Base-by-base conservation (phyloP, 2,329 filamentous ascomycete genomes). In the Stemphylium lycopersici region DNA sequence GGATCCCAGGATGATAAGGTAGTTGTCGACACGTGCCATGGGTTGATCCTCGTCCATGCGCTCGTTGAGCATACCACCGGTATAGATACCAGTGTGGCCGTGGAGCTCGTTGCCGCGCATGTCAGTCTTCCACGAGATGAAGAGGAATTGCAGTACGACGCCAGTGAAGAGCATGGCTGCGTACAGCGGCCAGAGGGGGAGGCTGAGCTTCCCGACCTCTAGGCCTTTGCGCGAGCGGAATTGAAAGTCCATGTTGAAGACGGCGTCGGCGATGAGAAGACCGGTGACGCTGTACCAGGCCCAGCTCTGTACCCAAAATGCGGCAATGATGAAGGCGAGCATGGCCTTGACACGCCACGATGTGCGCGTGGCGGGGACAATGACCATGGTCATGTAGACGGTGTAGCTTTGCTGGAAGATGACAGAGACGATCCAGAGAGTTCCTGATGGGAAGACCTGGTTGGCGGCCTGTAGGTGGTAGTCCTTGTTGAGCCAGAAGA, bases 251-350 rank as follows among this genome's bases (percentile, higher is more conserved):
- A 79, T 78, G 57, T 79, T 77, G 48, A 76, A 65, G 12, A 77
- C 72, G 13, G 73, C 67, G 48, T 80, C 79, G 5, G 76, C 72
- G 22, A 80, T 60, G 6, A 96, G 67, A 0, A 80, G 69, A 4
- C 76, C 77, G 1, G 76, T 74, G 36, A 80, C 71, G 13, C 76
- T 75, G 56, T 77, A 80, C 78, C 77, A 80, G 0, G 78, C 78
- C 76, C 78, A 80, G 8, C 71, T 76, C 58, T 80, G 76, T 5
- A 79, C 76, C 79, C 79, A 80, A 70, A 76, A 81, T 1, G 78
- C 78, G 3, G 76, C 74, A 26, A 76, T 37, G 49, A 80, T 72
- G 66, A 80, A 79, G 18, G 66, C 53, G n/a, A 74, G 43, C 22
- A 75, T 62, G 2, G 71, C 74, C 52, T 76, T 73, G 3, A 78